phyloP scores from a whole-genome alignment of 139 green algal genomes.

The Chlamydomonas eustigma region DNA sequence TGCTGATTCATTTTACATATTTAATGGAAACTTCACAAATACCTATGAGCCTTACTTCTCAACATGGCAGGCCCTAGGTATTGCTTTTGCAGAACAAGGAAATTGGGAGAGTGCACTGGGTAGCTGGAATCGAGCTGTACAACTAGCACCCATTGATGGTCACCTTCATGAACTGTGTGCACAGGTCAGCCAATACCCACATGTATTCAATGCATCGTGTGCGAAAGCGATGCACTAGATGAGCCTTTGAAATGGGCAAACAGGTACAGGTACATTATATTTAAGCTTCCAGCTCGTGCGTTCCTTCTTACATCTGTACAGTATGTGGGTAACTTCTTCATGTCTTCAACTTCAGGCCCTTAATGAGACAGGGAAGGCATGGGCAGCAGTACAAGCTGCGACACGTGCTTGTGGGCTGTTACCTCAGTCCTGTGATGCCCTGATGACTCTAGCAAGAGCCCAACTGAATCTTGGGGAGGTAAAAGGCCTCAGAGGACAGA shows the following conservation, averaged over 20 bases:
- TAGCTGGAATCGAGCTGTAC: slow-evolving; percentile 17
- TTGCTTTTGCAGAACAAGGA: neutral
- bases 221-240: neutral
- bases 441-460: slow-evolving; percentile 30
- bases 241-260: neutral
- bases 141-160: slow-evolving; percentile 4
- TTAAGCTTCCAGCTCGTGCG: neutral
- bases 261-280: neutral
- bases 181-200: no score
- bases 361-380: slow-evolving; percentile 17
- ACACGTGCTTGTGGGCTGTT: slow-evolving; percentile 16
- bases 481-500: neutral
- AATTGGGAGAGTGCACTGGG: neutral
- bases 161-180: slow-evolving; percentile 21
- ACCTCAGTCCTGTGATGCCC: slow-evolving; percentile 25
- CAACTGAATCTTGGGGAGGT: slow-evolving; percentile 34
- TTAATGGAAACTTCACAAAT: neutral
- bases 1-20: neutral
- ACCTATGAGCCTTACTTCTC: neutral
- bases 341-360: slow-evolving; percentile 20
- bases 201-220: no score
- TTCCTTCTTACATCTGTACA: neutral
- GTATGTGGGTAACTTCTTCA: neutral
- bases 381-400: slow-evolving; percentile 35
- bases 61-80: neutral